Evolutionary conservation across 2,329 filamentous ascomycete species (phyloP), one percentile per base, ranked within the genome.

Genomic region (Apiospora aurea): DNA sequence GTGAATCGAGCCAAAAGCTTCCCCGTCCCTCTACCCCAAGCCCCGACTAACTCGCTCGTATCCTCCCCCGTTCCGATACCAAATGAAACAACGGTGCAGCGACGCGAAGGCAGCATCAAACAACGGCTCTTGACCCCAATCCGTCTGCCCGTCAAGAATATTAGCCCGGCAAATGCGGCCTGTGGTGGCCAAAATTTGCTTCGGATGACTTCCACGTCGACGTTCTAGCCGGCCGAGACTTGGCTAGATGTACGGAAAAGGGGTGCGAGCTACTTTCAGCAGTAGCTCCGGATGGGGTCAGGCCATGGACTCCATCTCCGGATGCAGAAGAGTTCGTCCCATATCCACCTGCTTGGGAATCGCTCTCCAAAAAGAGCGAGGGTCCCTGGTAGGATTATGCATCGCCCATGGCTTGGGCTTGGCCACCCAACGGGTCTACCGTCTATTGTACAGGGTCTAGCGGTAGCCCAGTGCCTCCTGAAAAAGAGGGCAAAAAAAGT

Each of bases 271-370:
- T 41, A n/a, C 34, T 41, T 64, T 18, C 21, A 64, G 57, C 34
- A 64, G 57, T 64, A 64, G n/a, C 34, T 41, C 57, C 57, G 57
- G 29, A 64, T 13, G 34, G 57, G 57, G 57, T 64, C 41, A 43
- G 8, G 41, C 10, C 21, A 61, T 1, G 7, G 38, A 16, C 53
- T 61, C 53, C 53, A 61, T 61, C 29, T 61, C 53, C 29, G 29
- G 29, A 61, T n/a, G 53, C 53, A 38, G 53, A 61, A 34, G 18
- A 61, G 34, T 64, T 41, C 57, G 21, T 41, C 57, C 34, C 34
- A 64, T 64, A n/a, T 41, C 57, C 57, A 64, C 57, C 29, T 34
- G 4, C 57, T n/a, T n/a, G 53, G 53, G 26, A 64, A 18, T 21
- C 29, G 21, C 29, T 5, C 21, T 14, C 18, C 57, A 24, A 41